Evolutionary conservation across 2,329 filamentous ascomycete species (phyloP), one percentile per base, ranked within the genome.

Genomic region (Lachnellula occidentalis): DNA sequence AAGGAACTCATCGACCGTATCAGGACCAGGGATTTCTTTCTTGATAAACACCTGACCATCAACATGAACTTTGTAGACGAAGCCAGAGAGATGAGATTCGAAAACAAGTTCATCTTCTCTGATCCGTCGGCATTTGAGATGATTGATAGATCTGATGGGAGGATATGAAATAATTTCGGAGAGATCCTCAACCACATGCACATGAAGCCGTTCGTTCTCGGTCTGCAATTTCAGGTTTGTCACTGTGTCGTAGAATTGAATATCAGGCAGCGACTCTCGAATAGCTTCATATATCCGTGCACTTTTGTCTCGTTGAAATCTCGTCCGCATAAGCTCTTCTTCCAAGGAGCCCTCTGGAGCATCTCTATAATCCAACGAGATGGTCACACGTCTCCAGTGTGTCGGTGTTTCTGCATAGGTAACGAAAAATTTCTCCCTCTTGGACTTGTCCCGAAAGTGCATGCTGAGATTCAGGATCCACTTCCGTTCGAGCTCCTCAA

Each of bases 381-480:
- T 85, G 2, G 94, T 97, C 49, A 99, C 87, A 48, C 92, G 81
- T 53, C 90, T 83, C 89, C 92, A 96, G 58, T 83, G 76, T 58
- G 82, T 87, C 4, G 89, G 85, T 47, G 81, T 80, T 69, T 95
- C 87, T 47, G 91, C 89, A 69, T 89, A 99, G 0, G 94, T 97
- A 59, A 99, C 86, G 70, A 97, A 99, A 75, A 97, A 97, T 71
- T 99, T 99, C 71, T 99, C 94, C 43, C 92, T 82, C 64, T 89
- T 88, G 12, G 92, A 95, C 65, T 87, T 86, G 73, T 99, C 94
- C 56, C 92, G 84, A 71, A 96, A 99, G 71, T 96, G 91, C 94
- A 99, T 96, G 72, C 91, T 96, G 57, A 97, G 79, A 67, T 99
- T 99, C 63, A 99, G 77, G 57, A 99, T 97, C 94, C 94, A 99